phyloP scores from a whole-genome alignment of 1,284 basidiomycete genomes.

The Taiwanofungus camphoratus region DNA sequence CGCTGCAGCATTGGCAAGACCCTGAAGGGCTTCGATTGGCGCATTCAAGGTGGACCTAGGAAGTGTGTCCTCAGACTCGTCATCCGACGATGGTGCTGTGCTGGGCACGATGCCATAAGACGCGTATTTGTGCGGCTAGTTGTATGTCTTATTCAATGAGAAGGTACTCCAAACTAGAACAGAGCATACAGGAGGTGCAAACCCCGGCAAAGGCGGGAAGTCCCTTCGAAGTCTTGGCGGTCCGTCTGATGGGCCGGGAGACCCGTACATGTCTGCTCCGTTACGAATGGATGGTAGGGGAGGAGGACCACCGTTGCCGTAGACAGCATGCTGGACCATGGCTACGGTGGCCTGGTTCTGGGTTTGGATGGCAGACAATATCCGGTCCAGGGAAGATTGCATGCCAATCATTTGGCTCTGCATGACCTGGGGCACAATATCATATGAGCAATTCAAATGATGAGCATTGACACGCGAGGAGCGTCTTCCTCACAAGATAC shows the following conservation, averaged over 20 bases:
- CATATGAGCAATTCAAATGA: conserved; percentile 1
- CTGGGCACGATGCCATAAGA: conserved; percentile 85
- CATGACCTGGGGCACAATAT: conserved; percentile 52
- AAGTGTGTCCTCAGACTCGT: conserved; percentile 82
- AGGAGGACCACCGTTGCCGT: conserved; percentile 18
- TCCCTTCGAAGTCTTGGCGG: conserved; percentile 22
- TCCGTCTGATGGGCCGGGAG: conserved; percentile 21
- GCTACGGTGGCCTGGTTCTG: conserved; percentile 32
- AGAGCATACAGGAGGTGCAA: conserved; percentile 72
- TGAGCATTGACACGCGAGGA: conserved; percentile 4
- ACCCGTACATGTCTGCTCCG: conserved; percentile 25
- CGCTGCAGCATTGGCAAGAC: conserved; percentile 88
- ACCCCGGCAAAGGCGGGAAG: conserved; percentile 84
- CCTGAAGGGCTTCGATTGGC: conserved; percentile 89
- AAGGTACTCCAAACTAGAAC: neutral
- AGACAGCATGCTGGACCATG: conserved; percentile 29
- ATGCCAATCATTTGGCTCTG: conserved; percentile 89
- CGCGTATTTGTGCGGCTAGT: conserved; percentile 81
- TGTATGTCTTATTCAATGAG: neutral
- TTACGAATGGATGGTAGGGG: conserved; percentile 22
- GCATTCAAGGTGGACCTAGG: conserved; percentile 79
- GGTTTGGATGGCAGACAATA: conserved; percentile 60
- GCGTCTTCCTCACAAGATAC: conserved; percentile 52
- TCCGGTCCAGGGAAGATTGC: conserved; percentile 80
- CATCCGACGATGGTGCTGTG: conserved; percentile 78